These are phyloP conservation scores for Beta macrorhiza DNA, from an alignment of 179 eudicot genomes.

Conservation along the genomic window DNA sequence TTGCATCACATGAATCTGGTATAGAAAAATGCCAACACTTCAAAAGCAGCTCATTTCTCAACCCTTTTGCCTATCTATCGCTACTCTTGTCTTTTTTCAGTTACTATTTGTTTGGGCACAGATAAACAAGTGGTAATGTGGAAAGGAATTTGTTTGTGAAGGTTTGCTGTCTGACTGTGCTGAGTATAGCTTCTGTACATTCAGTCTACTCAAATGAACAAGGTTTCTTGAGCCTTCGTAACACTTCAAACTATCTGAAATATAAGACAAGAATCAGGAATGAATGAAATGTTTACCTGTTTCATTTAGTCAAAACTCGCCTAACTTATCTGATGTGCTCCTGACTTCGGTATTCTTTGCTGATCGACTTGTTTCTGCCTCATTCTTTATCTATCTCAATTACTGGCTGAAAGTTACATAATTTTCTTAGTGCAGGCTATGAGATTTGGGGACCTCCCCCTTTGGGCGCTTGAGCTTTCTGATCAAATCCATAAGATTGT, in stretches of 20 bases:
- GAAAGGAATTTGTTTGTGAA: not conserved
- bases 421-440: conserved; percentile 60
- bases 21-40: not conserved
- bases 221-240: not conserved
- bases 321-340: not conserved
- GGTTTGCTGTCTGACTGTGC: not conserved
- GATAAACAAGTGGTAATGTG: not conserved
- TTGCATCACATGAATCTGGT: not conserved
- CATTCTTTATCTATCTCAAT: not conserved
- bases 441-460: conserved; percentile 93
- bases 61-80: not conserved
- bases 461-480: conserved; percentile 77
- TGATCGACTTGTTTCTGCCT: not conserved
- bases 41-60: not conserved
- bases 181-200: not conserved
- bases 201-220: not conserved
- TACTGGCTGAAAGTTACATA: not conserved
- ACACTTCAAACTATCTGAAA: not conserved
- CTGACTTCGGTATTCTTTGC: no score
- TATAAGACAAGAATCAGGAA: not conserved
- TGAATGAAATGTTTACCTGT: not conserved
- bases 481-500: conserved; percentile 47
- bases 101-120: not conserved
- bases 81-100: not conserved
- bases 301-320: not conserved